These are phyloP conservation scores for Mortierella sp. DNA, from an alignment of 371 early-diverging fungal genomes.

Conservation along the genomic window DNA sequence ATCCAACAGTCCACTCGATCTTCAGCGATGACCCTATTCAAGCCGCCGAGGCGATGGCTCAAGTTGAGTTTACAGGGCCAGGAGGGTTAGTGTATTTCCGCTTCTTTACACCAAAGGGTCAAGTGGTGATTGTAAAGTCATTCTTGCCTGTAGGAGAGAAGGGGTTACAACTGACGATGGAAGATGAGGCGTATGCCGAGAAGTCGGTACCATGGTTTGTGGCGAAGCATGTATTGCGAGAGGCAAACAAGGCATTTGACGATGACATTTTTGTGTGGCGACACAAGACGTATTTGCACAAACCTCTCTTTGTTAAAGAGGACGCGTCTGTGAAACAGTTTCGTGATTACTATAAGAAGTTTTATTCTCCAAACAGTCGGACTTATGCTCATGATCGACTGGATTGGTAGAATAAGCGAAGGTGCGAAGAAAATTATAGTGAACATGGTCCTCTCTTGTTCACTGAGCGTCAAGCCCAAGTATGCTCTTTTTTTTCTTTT, in stretches of 20 bases:
- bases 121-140: slow-evolving; percentile 44
- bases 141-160: slow-evolving; percentile 54
- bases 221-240: slow-evolving; percentile 45
- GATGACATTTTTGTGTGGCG: slow-evolving; percentile 58
- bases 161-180: slow-evolving; percentile 52
- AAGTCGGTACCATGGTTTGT: slow-evolving; percentile 40
- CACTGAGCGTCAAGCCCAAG: neutral
- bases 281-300: slow-evolving; percentile 47
- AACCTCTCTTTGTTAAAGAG: slow-evolving; percentile 50
- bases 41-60: slow-evolving; percentile 44
- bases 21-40: slow-evolving; percentile 40
- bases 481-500: neutral
- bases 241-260: slow-evolving; percentile 56
- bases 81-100: slow-evolving; percentile 56
- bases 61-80: slow-evolving; percentile 54
- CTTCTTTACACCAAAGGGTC: slow-evolving; percentile 52
- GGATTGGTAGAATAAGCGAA: slow-evolving; percentile 33
- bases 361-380: slow-evolving; percentile 57
- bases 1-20: slow-evolving; percentile 52
- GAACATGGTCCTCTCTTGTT: neutral
- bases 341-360: slow-evolving; percentile 51
- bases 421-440: neutral
- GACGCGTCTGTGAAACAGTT: slow-evolving; percentile 55
- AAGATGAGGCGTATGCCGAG: slow-evolving; percentile 55
- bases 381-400: slow-evolving; percentile 49